These are phyloP conservation scores for Wallacemonas collosoma DNA, from an alignment of 208 protist genomes.

Conservation along the genomic window DNA sequence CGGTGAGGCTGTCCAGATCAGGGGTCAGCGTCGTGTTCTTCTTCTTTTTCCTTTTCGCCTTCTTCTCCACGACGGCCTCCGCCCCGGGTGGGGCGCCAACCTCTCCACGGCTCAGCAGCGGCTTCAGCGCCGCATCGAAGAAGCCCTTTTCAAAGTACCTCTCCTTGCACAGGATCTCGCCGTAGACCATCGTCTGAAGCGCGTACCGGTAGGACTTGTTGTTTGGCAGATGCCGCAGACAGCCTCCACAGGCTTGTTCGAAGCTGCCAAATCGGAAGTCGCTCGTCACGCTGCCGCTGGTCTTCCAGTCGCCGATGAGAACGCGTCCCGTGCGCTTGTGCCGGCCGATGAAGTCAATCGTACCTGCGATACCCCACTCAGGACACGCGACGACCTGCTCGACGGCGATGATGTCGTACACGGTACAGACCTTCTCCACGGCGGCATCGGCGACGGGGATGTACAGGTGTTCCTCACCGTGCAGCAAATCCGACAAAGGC, in stretches of 20 bases:
- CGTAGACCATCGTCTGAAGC: slow-evolving; percentile 84
- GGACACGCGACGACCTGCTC: slow-evolving; percentile 77
- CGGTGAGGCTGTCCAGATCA: no score
- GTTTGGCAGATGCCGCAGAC: slow-evolving; percentile 82
- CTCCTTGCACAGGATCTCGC: slow-evolving; percentile 70
- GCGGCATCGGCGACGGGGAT: slow-evolving; percentile 61
- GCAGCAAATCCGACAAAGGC: slow-evolving; percentile 47
- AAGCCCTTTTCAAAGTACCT: slow-evolving; percentile 65
- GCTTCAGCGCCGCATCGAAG: slow-evolving; percentile 50
- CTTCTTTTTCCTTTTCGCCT: slow-evolving; percentile 12
- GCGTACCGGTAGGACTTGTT: slow-evolving; percentile 84
- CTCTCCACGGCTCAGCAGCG: neutral
- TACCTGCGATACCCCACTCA: slow-evolving; percentile 71
- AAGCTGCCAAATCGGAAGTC: slow-evolving; percentile 84
- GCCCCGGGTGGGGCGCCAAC: no score
- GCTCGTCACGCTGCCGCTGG: slow-evolving; percentile 67
- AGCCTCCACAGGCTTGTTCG: slow-evolving; percentile 65
- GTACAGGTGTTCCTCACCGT: slow-evolving; percentile 77
- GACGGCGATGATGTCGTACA: slow-evolving; percentile 67
- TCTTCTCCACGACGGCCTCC: no score
- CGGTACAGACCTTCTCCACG: slow-evolving; percentile 41
- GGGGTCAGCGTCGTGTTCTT: neutral
- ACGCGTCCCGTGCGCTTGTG: slow-evolving; percentile 60
- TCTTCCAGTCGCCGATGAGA: slow-evolving; percentile 90
- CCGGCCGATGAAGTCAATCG: slow-evolving; percentile 79